Evolutionary conservation across 2,329 filamentous ascomycete species (phyloP).

Genomic region (Fusarium tuaranense): DNA sequence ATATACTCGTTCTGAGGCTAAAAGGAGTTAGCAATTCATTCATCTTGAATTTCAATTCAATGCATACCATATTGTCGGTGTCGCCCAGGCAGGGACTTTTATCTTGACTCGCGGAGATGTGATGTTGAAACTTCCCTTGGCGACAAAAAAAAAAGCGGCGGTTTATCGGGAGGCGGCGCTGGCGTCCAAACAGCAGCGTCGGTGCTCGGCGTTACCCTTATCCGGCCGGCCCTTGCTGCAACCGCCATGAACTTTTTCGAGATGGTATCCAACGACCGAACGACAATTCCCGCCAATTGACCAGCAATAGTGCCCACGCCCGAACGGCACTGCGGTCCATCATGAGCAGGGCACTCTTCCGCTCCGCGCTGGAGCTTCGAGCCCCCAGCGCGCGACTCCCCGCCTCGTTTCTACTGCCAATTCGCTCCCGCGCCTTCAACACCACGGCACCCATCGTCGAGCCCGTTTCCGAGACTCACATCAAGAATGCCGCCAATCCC

Average conservation of each 20-base stretch:
- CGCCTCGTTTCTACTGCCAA: constrained; percentile 42
- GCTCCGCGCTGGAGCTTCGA: constrained; percentile 72
- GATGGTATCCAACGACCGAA: constrained; percentile 28
- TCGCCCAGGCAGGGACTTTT: constrained; percentile 41
- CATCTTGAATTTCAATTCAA: neutral
- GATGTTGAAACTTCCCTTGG: constrained; percentile 45
- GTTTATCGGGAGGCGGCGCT: constrained; percentile 38
- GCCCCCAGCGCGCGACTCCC: constrained; percentile 49
- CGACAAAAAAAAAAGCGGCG: constrained; percentile 47
- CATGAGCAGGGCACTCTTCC: constrained; percentile 72
- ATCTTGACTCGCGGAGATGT: constrained; percentile 30
- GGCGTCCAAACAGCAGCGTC: constrained; percentile 19
- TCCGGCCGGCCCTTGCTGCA: constrained; percentile 41
- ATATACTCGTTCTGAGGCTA: constrained; percentile 85
- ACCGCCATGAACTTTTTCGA: constrained; percentile 44
- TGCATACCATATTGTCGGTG: constrained; percentile 50
- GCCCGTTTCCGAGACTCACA: constrained; percentile 48
- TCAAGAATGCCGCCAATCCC: constrained; percentile 54
- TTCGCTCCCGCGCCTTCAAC: constrained; percentile 46
- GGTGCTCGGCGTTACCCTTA: constrained; percentile 50
- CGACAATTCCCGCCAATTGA: constrained; percentile 31
- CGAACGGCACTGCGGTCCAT: constrained; percentile 42
- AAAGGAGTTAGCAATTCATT: constrained; percentile 36
- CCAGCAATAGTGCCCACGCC: constrained; percentile 41
- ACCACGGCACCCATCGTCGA: constrained; percentile 61